phyloP scores from a whole-genome alignment of 805 yeast species.

The Candida qinlingensis region DNA sequence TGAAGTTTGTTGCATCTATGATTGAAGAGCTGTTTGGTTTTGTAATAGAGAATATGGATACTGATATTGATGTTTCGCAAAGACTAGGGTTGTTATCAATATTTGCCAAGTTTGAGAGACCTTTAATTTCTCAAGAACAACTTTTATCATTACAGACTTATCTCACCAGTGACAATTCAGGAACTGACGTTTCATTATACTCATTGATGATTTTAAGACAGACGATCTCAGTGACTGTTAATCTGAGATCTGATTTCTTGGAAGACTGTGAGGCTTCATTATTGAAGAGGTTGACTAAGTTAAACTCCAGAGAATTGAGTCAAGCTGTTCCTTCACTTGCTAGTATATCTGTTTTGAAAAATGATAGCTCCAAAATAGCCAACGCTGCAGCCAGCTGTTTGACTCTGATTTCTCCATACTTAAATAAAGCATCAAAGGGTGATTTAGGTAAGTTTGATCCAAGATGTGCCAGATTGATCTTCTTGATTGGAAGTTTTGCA shows the following conservation, averaged over 20 bases:
- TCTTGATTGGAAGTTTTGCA: slow-evolving; percentile 67
- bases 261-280: slow-evolving; percentile 45
- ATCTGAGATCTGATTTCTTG: slow-evolving; percentile 48
- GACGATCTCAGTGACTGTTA: slow-evolving; percentile 37
- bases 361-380: slow-evolving; percentile 44
- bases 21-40: slow-evolving; percentile 33
- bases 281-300: slow-evolving; percentile 53
- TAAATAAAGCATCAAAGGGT: slow-evolving; percentile 25
- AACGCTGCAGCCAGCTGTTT: slow-evolving; percentile 64
- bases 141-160: slow-evolving; percentile 61
- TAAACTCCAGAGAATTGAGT: slow-evolving; percentile 54
- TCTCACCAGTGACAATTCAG: slow-evolving; percentile 42
- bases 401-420: slow-evolving; percentile 41
- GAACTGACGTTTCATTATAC: slow-evolving; percentile 39
- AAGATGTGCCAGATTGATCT: slow-evolving; percentile 50
- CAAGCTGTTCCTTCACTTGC: slow-evolving; percentile 72
- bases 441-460: slow-evolving; percentile 32
- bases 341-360: slow-evolving; percentile 43
- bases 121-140: slow-evolving; percentile 60
- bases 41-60: slow-evolving; percentile 31
- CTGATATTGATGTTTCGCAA: slow-evolving; percentile 27
- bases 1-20: slow-evolving; percentile 23
- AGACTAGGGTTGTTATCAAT: slow-evolving; percentile 48
- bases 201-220: slow-evolving; percentile 50
- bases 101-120: slow-evolving; percentile 47